Evolutionary conservation across 129 eudicot species (phyloP), one percentile per base, ranked within the genome.

Genomic region (Helichrysum umbraculigerum): DNA sequence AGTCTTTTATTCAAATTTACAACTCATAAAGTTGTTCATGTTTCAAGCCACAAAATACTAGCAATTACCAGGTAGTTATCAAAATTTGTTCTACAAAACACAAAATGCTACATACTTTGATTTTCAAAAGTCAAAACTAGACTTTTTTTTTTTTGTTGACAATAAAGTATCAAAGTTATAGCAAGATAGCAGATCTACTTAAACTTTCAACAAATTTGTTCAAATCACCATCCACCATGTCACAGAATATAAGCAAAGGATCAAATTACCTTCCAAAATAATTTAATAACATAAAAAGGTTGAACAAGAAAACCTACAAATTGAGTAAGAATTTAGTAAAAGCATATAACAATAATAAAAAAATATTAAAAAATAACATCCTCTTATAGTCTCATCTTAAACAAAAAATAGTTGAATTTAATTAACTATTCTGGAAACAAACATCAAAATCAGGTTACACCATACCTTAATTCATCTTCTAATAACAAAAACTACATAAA

Each of bases 111-210:
- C n/a, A 47, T 47, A 47, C 17, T 47, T 47, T 47, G 54, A 47
- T 47, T 47, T 47, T 11, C 6, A 47, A 47, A 47, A 47, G 17
- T 47, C 54, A 47, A 14, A 47, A 47, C 54, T 47, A 47, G 54
- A 47, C n/a, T 47, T 12, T 6, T 12, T 47, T 47, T 47, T 47
- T 47, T 47, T 47, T 47, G 16, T 47, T 47, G 6, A 47, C 54
- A 47, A 47, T 12, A 44, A 44, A 44, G 52, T 44, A 44, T 16
- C 52, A 11, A 44, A 44, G 52, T 0, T 39, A 39, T 29, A 68
- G 57, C 56, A 74, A n/a, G 63, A 65, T 72, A 51, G 75, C 73
- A 65, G 75, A 65, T 70, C 78, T 81, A 75, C 70, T 80, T 65
- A 69, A 6, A 81, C 65, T 60, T 74, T 32, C 29, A 80, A 66